phyloP scores from a whole-genome alignment of 192 early-diverging fungal genomes.

The Helicostylum pulchrum region DNA sequence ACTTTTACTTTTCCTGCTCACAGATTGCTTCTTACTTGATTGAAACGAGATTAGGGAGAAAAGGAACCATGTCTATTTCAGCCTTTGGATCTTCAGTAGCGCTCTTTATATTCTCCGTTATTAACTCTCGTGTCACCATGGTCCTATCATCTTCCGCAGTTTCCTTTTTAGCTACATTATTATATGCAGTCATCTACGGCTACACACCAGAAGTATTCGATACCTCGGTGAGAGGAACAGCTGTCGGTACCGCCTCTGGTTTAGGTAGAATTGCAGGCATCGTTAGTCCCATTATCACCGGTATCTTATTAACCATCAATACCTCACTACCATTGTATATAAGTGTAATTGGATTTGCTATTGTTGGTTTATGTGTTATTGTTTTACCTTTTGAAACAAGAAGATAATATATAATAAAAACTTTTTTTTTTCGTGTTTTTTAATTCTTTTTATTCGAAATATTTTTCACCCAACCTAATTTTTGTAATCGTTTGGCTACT shows the following conservation, averaged over 20 bases:
- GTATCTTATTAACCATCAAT: conserved; percentile 56
- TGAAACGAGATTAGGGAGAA: conserved; percentile 69
- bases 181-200: conserved; percentile 83
- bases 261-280: conserved; percentile 73
- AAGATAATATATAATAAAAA: not conserved
- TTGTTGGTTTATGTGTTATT: conserved; percentile 61
- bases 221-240: conserved; percentile 72
- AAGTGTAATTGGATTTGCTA: conserved; percentile 52
- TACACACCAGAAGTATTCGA: conserved; percentile 90
- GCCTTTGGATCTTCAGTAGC: conserved; percentile 68
- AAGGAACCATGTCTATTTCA: conserved; percentile 76
- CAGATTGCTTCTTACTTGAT: conserved; percentile 60
- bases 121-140: conserved; percentile 52
- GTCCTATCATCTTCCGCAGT: conserved; percentile 59
- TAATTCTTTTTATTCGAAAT: not conserved
- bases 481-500: conserved; percentile 43
- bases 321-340: conserved; percentile 65
- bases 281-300: conserved; percentile 70
- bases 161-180: conserved; percentile 65
- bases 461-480: conserved; percentile 40
- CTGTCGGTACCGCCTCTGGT: conserved; percentile 74
- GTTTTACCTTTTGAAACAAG: conserved; percentile 70
- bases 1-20: not conserved
- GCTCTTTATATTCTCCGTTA: conserved; percentile 64
- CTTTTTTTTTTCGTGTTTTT: not conserved